phyloP scores from a whole-genome alignment of 2,329 filamentous ascomycete genomes.

The Calonectria naviculata region DNA sequence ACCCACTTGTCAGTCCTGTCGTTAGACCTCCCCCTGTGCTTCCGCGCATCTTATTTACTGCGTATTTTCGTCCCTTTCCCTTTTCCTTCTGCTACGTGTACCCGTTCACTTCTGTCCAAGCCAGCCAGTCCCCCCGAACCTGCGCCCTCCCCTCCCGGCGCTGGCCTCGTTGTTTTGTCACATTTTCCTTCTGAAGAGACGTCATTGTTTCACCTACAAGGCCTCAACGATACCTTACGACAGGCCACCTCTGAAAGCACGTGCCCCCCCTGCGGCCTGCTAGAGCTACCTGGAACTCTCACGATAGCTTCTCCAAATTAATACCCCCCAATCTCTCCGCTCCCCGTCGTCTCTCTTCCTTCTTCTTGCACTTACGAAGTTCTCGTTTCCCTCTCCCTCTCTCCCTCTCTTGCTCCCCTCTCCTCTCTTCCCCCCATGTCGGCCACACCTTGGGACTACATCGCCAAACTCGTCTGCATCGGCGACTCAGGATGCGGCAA shows the following conservation, averaged over 20 bases:
- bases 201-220: slow-evolving; percentile 5
- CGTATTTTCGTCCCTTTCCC: neutral
- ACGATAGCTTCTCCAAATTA: neutral
- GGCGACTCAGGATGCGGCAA: slow-evolving; percentile 98
- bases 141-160: neutral
- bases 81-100: neutral
- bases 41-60: slow-evolving; percentile 6
- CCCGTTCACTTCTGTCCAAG: neutral
- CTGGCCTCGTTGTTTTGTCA: neutral
- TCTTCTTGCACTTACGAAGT: neutral
- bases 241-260: slow-evolving; percentile 19
- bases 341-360: neutral
- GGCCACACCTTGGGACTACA: slow-evolving; percentile 92
- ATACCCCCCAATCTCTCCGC: neutral
- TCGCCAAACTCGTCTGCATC: slow-evolving; percentile 98
- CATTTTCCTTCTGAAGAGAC: neutral
- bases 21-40: slow-evolving; percentile 12
- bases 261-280: slow-evolving; percentile 12
- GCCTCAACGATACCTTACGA: neutral
- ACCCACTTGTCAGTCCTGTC: slow-evolving; percentile 6
- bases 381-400: slow-evolving; percentile 13
- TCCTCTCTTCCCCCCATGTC: slow-evolving; percentile 56
- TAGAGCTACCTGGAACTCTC: slow-evolving; percentile 3
- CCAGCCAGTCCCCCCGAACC: neutral
- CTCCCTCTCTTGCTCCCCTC: slow-evolving; percentile 7